Conservation (phyloP, 306 rosid species). For the barrel medic (Medicago truncatula) region MtrunA17r5.0-ANR NC_053047.1:37459001-37459500, state of each 20-base stretch:
- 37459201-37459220: constrained; percentile 87
- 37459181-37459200: constrained; percentile 82
- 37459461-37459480: constrained; percentile 57
- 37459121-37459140: constrained; percentile 86
- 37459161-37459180: constrained; percentile 80
- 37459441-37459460: constrained; percentile 47
- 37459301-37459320: constrained; percentile 91
- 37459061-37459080: constrained; percentile 97
- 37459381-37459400: constrained; percentile 95
- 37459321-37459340: constrained; percentile 76
- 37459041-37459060: constrained; percentile 92
- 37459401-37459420: constrained; percentile 70
- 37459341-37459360: constrained; percentile 77
- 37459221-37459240: constrained; percentile 96
- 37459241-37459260: constrained; percentile 99
- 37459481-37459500: constrained; percentile 79
- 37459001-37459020: constrained; percentile 91
- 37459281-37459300: constrained; percentile 92
- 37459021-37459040: constrained; percentile 80
- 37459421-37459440: constrained; percentile 54
- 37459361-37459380: constrained; percentile 87
- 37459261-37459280: constrained; percentile 91
- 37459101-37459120: constrained; percentile 89
- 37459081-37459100: constrained; percentile 89
- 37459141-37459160: constrained; percentile 89